phyloP scores from a whole-genome alignment of 495 filamentous ascomycete genomes.

The Oidiodendron maius region DNA sequence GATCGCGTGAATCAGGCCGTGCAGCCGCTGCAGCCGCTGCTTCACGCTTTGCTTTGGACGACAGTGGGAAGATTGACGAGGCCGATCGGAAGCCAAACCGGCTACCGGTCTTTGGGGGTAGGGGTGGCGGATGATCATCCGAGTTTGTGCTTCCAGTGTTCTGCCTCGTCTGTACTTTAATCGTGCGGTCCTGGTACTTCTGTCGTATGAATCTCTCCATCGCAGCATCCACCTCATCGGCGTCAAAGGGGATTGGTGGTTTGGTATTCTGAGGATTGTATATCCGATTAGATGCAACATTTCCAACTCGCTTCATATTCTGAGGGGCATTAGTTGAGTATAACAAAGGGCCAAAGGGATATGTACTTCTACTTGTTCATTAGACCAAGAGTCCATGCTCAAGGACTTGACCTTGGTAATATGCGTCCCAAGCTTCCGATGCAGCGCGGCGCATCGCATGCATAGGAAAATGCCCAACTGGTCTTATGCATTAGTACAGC shows the following conservation, averaged over 20 bases:
- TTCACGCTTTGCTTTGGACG: slow-evolving; percentile 36
- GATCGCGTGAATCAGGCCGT: slow-evolving; percentile 17
- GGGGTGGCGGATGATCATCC: slow-evolving; percentile 64
- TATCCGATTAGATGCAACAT: slow-evolving; percentile 72
- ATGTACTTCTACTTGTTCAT: slow-evolving; percentile 90
- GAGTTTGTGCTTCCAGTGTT: slow-evolving; percentile 41
- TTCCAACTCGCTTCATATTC: slow-evolving; percentile 91
- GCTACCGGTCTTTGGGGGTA: slow-evolving; percentile 77
- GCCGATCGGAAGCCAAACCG: slow-evolving; percentile 72
- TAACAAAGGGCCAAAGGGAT: slow-evolving; percentile 15
- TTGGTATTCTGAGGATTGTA: slow-evolving; percentile 82
- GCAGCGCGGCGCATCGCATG: slow-evolving; percentile 92
- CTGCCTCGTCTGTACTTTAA: slow-evolving; percentile 26
- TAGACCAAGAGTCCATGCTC: slow-evolving; percentile 95
- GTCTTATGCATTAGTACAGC: too few relatives aligned
- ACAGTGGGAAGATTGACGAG: slow-evolving; percentile 59
- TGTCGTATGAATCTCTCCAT: slow-evolving; percentile 93
- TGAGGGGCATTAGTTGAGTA: slow-evolving; percentile 29
- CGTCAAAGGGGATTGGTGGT: slow-evolving; percentile 77
- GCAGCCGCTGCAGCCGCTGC: slow-evolving; percentile 18
- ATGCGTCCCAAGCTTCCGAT: slow-evolving; percentile 95
- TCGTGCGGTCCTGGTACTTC: slow-evolving; percentile 61
- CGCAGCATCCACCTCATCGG: slow-evolving; percentile 83
- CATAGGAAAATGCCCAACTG: slow-evolving; percentile 95
- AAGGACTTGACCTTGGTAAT: slow-evolving; percentile 97